phyloP scores from a whole-genome alignment of 2,329 filamentous ascomycete species.

The Trichoderma polysporum region DNA sequence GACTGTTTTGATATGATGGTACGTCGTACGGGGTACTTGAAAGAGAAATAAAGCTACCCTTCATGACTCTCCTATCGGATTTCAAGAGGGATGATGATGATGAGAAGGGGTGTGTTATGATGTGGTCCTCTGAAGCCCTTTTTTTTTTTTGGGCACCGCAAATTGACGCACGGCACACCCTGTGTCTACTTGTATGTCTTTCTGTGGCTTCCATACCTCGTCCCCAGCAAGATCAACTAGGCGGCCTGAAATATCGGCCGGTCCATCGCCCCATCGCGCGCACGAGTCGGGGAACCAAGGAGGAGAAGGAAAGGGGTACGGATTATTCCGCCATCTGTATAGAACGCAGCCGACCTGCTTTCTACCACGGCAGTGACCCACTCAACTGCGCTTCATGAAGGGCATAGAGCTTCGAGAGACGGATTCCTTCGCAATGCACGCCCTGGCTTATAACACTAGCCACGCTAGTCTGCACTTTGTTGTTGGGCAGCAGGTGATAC shows the following conservation, averaged over 20 bases:
- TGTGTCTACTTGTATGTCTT: background rate
- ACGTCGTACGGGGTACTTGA: no score
- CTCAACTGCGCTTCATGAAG: background rate
- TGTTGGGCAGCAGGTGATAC: background rate
- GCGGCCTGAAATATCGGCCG: conserved; percentile 11
- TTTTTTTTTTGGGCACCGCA: background rate
- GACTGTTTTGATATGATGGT: background rate
- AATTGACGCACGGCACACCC: background rate
- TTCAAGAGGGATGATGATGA: background rate
- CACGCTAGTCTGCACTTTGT: background rate
- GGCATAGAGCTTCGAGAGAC: background rate
- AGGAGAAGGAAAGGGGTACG: background rate
- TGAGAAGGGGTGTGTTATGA: background rate
- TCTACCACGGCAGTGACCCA: background rate
- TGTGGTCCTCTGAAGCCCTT: background rate
- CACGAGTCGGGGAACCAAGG: conserved; percentile 5
- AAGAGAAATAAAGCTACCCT: conserved; percentile 4
- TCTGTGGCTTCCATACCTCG: background rate
- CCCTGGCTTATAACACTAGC: background rate
- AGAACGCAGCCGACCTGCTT: background rate
- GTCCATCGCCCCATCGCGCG: background rate
- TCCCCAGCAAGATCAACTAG: background rate
- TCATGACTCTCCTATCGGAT: background rate
- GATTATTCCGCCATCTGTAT: background rate
- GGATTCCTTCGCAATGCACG: background rate